Evolutionary conservation across 805 yeast genomes (phyloP), one percentile per base, ranked within the genome.

Genomic region (Phaffomyces thermotolerans): DNA sequence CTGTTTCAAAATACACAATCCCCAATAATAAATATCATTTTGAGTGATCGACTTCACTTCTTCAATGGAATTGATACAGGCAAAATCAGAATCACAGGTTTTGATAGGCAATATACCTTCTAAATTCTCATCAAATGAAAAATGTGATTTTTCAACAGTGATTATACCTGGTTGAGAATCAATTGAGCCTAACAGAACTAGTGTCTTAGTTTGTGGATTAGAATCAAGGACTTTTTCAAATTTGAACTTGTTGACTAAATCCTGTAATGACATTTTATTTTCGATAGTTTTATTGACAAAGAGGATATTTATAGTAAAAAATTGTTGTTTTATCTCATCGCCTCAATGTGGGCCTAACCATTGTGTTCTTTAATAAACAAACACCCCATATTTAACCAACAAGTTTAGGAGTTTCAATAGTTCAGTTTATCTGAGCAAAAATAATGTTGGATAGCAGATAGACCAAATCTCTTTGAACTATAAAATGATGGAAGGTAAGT

Each of bases 1-100:
- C 49, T 77, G 81, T 4, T 52, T 52, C 35, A 83, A 50, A 1
- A 73, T 60, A 1, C 76, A 76, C 37, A 75, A 60, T 13, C 87
- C 86, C 97, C 98, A 91, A 48, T 73, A 73, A 57, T 91, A 91
- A 1, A 90, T 79, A 53, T 88, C 97, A 60, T 91, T 93, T 14
- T 66, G 60, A n/a, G 85, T 81, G 17, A 81, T 69, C 23, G 62
- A 57, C 18, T 51, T 48, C 22, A 65, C 34, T 9, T 50, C 49
- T n/a, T 61, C 50, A 22, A 65, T 51, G 2, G 57, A 57, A 29
- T 43, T 43, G 42, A 43, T 39, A 13, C 46, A 43, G 3, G 46
- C 46, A 15, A 39, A 39, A 15, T 43, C 46, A 4, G 46, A 43
- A 22, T 43, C 42, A 32, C 46, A 43, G 3, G 40, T 40, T 34